Base-by-base conservation (phyloP, 106 monocot genomes). In the Xerophyta viscosa region DNA sequence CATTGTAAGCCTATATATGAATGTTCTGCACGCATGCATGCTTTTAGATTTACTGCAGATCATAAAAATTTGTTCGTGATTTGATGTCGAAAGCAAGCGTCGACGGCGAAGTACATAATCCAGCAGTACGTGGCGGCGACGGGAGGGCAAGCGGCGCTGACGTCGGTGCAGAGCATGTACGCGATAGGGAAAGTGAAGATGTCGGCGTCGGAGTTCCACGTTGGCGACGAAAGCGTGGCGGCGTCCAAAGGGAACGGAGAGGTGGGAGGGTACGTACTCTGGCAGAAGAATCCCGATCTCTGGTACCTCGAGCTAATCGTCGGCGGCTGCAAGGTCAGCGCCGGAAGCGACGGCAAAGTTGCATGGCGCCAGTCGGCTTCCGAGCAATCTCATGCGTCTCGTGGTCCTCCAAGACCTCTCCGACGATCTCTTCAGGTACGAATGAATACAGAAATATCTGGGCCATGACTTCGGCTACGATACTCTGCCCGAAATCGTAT, bases 81-180 rank as follows among this genome's bases (percentile, higher is more conserved):
- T 30, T 11, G 27, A 1, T 53, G 0, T 18, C 22, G 23, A 57
- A 8, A 87, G 87, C 77, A 84, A 77, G 84, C 77, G 6, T 90
- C 84, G 29, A 80, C 84, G 27, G 84, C 84, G 17, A 84, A 83
- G 54, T 90, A 90, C 71, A 90, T 90, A 33, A 64, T 90, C 25
- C 76, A 77, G 43, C 89, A 90, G 22, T 90, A 90, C 73, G 64
- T 84, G 0, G 89, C 89, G 26, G 89, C 89, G 10, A 84, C 84
- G 9, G 89, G 89, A 10, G 84, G 89, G 56, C 84, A 80, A 53
- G 48, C 58, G 13, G 83, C 83, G 13, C 59, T 89, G 37, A 76
- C 57, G 64, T 64, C 77, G 57, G 57, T 77, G 22, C 54, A 63
- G 20, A 90, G 83, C 71, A 77, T 80, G 80, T 84, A 80, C 45